Conservation (phyloP, 2,329 filamentous ascomycete species). For the Juglanconis juglandina region DNA sequence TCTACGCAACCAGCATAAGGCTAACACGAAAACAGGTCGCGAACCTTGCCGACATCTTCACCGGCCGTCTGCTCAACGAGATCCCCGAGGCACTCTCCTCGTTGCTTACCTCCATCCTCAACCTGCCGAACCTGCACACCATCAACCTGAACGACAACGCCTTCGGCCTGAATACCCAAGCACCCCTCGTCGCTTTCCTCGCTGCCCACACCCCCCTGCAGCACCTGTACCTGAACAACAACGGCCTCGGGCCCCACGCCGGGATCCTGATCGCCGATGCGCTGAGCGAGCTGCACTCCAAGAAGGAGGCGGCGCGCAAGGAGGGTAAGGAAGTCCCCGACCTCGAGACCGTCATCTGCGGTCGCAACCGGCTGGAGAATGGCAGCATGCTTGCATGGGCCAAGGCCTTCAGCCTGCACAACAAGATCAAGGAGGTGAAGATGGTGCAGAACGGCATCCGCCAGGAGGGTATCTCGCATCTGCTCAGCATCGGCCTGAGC, state of each 20-base stretch:
- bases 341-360: conserved; percentile 95
- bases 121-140: conserved; percentile 81
- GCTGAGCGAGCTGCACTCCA: conserved; percentile 74
- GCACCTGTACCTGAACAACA: conserved; percentile 97
- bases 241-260: conserved; percentile 88
- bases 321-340: conserved; percentile 70
- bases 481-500: conserved; percentile 75
- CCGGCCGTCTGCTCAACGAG: conserved; percentile 84
- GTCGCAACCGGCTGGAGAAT: conserved; percentile 91
- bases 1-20: too few species aligned
- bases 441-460: conserved; percentile 99
- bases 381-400: conserved; percentile 97
- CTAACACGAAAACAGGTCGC: conserved; percentile 51
- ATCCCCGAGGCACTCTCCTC: conserved; percentile 86
- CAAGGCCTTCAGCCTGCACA: conserved; percentile 77
- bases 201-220: conserved; percentile 83
- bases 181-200: conserved; percentile 88
- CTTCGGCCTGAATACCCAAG: conserved; percentile 92
- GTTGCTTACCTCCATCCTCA: conserved; percentile 81
- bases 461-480: conserved; percentile 81
- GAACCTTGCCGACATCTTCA: conserved; percentile 97
- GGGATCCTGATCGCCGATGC: conserved; percentile 87
- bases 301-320: conserved; percentile 76
- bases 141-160: conserved; percentile 98
- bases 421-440: conserved; percentile 78